Conservation (phyloP, 371 early-diverging fungal species). For the Syncephalis plumigaleata region DNA sequence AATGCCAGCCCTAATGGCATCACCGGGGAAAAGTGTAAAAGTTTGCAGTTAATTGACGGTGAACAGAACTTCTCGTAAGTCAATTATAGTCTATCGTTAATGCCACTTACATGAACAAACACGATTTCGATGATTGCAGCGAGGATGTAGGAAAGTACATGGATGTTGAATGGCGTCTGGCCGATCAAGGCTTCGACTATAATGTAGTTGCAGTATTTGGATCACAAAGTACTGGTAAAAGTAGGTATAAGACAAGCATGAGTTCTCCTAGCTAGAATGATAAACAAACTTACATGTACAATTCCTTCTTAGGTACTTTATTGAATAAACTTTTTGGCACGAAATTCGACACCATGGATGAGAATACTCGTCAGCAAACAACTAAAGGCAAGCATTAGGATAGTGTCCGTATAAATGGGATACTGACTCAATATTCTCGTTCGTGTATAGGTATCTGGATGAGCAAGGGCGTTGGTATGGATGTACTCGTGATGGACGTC, state of each 20-base stretch:
- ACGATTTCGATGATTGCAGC: constrained; percentile 15
- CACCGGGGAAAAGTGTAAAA: too few relatives aligned
- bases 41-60: constrained; percentile 7
- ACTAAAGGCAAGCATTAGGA: constrained; percentile 58
- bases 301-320: constrained; percentile 68
- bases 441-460: constrained; percentile 70
- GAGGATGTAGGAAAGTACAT: constrained; percentile 48
- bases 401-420: background rate
- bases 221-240: constrained; percentile 95
- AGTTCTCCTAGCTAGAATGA: background rate
- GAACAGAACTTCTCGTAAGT: constrained; percentile 9
- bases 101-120: background rate
- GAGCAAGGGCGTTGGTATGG: constrained; percentile 63
- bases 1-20: too few relatives aligned
- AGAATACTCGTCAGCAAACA: constrained; percentile 68
- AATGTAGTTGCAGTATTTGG: constrained; percentile 95
- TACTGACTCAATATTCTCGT: background rate
- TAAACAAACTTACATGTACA: too few relatives aligned
- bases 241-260: constrained; percentile 18
- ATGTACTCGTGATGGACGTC: constrained; percentile 89
- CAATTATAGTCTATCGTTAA: background rate
- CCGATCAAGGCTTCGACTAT: constrained; percentile 82
- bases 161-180: constrained; percentile 63
- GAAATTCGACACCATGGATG: constrained; percentile 85
- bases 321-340: constrained; percentile 92